Conservation (phyloP, 257 asterid species). For the Eucommia ulmoides region DNA sequence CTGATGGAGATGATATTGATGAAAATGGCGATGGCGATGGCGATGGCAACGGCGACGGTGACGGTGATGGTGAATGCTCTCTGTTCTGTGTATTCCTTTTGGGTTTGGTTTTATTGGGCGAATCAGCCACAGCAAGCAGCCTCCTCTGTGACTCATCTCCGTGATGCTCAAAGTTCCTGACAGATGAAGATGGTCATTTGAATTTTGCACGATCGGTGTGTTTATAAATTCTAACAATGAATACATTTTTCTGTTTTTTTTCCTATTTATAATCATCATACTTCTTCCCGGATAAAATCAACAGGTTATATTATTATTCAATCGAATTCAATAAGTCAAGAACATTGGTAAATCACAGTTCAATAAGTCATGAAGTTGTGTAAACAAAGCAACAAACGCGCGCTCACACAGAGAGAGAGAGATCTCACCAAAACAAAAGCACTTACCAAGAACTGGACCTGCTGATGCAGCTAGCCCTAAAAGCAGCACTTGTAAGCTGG, state of each 20-base stretch:
- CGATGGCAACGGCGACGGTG: conserved; percentile 10
- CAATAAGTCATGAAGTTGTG: background rate
- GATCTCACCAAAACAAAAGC: background rate
- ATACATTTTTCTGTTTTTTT: too few relatives aligned
- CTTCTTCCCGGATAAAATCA: too few relatives aligned
- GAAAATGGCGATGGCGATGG: conserved; percentile 18
- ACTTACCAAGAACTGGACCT: conserved; percentile 11
- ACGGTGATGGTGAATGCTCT: conserved; percentile 4
- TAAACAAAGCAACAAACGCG: background rate
- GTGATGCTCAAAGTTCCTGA: conserved; percentile 12
- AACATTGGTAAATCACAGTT: background rate
- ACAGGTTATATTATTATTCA: too few relatives aligned
- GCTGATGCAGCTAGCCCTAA: conserved; percentile 2
- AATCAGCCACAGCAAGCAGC: conserved; percentile 15
- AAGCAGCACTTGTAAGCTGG: background rate
- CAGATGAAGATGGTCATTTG: background rate
- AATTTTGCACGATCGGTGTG: background rate
- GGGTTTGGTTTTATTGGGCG: conserved; percentile 6
- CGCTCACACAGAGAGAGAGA: background rate
- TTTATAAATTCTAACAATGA: too few relatives aligned
- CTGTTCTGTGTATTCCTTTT: background rate
- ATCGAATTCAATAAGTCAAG: background rate
- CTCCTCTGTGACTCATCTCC: conserved; percentile 11
- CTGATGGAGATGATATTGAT: conserved; percentile 7
- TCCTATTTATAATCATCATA: too few relatives aligned